phyloP scores from a whole-genome alignment of 1,284 basidiomycete species.

The Rhodotorula sp. region DNA sequence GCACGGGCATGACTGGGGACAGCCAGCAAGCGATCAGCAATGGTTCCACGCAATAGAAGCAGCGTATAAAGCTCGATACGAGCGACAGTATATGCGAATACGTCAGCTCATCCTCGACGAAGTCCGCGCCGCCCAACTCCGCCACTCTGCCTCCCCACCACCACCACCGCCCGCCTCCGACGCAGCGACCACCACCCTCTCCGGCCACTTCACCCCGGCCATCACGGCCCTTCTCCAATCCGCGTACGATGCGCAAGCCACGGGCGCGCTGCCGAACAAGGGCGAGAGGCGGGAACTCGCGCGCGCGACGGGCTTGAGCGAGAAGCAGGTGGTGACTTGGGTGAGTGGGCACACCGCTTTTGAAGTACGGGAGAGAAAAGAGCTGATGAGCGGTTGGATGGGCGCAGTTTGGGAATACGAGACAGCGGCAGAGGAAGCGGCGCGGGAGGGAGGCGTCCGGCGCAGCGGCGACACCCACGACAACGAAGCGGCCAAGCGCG shows the following conservation, averaged over 20 bases:
- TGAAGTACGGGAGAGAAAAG: not conserved
- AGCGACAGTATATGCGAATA: too few relatives aligned
- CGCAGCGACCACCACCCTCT: not conserved
- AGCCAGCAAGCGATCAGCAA: too few relatives aligned
- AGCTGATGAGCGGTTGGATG: not conserved
- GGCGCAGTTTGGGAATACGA: conserved; percentile 34
- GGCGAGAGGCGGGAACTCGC: conserved; percentile 23
- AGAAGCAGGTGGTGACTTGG: conserved; percentile 25
- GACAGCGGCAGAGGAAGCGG: conserved; percentile 30
- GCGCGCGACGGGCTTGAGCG: conserved; percentile 16
- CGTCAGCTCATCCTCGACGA: too few relatives aligned
- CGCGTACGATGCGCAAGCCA: conserved; percentile 13
- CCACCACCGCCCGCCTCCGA: not conserved
- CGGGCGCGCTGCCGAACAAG: conserved; percentile 3
- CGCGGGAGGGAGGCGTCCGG: not conserved
- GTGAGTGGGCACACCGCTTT: not conserved
- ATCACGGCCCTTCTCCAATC: conserved; percentile 19
- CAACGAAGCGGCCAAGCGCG: not conserved
- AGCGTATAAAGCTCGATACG: too few relatives aligned
- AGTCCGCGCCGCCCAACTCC: not conserved
- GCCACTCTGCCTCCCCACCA: not conserved
- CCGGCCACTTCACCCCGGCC: conserved; percentile 24
- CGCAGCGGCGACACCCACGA: not conserved
- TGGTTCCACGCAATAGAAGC: too few relatives aligned
- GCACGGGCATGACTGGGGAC: too few relatives aligned